Conservation (phyloP, 2,329 filamentous ascomycete species). For the Colletotrichum sp. region DNA sequence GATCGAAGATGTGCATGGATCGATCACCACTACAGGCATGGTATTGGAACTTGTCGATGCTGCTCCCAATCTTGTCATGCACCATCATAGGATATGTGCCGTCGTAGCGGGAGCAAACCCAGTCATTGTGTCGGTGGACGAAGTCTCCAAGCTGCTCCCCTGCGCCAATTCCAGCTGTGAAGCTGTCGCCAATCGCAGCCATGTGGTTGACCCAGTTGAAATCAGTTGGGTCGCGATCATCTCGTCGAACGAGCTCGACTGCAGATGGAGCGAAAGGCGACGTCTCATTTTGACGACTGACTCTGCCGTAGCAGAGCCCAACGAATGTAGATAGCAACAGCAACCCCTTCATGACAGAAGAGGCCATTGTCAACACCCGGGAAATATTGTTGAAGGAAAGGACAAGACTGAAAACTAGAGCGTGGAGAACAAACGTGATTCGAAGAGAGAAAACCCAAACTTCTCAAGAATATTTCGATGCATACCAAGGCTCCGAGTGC, state of each 20-base stretch:
- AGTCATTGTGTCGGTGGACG: not conserved
- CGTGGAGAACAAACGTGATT: not conserved
- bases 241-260: not conserved
- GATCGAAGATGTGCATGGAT: not conserved
- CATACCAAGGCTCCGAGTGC: not conserved
- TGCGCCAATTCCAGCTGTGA: not conserved
- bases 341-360: not conserved
- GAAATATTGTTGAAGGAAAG: not conserved
- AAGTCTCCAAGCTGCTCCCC: not conserved
- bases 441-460: not conserved
- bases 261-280: not conserved
- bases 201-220: not conserved
- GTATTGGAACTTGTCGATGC: not conserved
- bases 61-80: not conserved
- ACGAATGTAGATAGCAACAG: not conserved
- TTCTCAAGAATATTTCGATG: not conserved
- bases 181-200: not conserved
- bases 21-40: not conserved
- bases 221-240: not conserved
- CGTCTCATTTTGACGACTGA: not conserved
- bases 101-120: not conserved
- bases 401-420: not conserved
- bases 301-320: not conserved
- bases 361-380: not conserved
- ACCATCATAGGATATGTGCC: not conserved